phyloP scores from a whole-genome alignment of 306 rosid genomes.

The Trifolium dubium region DNA sequence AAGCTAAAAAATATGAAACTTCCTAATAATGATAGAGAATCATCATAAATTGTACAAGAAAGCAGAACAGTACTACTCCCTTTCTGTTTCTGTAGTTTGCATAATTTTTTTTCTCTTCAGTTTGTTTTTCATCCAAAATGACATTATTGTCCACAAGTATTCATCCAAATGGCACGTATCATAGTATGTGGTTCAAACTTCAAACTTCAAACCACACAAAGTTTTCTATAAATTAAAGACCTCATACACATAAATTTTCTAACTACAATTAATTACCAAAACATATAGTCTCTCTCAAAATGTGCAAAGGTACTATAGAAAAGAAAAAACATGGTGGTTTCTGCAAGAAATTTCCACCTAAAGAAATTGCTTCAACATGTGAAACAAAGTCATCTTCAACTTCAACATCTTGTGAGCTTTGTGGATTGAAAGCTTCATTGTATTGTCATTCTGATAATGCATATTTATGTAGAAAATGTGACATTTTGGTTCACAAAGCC shows the following conservation, averaged over 20 bases:
- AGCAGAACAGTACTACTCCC: too few species aligned
- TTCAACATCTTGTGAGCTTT: constrained; percentile 61
- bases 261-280: background rate
- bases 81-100: too few species aligned
- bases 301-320: constrained; percentile 63
- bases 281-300: constrained; percentile 39
- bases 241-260: constrained; percentile 3
- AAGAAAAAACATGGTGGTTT: constrained; percentile 41
- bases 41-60: too few species aligned
- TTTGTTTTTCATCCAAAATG: too few species aligned
- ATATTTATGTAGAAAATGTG: constrained; percentile 74
- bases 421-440: constrained; percentile 62
- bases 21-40: too few species aligned
- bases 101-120: too few species aligned
- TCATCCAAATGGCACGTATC: constrained; percentile 18
- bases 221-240: constrained; percentile 28
- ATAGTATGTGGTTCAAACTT: constrained; percentile 29
- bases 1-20: too few species aligned
- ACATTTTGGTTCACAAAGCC: constrained; percentile 75
- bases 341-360: background rate
- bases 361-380: constrained; percentile 11
- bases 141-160: constrained; percentile 42
- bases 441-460: constrained; percentile 82
- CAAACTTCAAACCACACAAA: background rate
- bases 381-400: constrained; percentile 1